Conservation (phyloP, 805 yeast species). For the Metschnikowia borealis region DNA sequence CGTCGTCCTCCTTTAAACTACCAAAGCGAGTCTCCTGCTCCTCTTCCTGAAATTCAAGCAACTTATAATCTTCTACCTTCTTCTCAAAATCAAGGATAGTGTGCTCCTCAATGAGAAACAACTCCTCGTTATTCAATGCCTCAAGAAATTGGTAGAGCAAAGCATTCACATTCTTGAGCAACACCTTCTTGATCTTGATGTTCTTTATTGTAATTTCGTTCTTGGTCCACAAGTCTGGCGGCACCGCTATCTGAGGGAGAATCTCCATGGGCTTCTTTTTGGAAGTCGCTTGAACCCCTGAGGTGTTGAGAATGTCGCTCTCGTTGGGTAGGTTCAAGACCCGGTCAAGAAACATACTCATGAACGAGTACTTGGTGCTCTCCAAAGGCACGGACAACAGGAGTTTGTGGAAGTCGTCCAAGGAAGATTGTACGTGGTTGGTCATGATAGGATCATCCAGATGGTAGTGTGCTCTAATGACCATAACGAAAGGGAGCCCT, state of each 20-base stretch:
- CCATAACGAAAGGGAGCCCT: background rate
- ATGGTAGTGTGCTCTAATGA: background rate
- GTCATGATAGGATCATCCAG: background rate
- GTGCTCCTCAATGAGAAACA: constrained; percentile 23
- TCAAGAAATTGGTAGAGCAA: constrained; percentile 19
- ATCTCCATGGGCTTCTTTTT: constrained; percentile 20
- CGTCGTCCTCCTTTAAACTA: constrained; percentile 11
- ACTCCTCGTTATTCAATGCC: constrained; percentile 15
- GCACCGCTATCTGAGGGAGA: constrained; percentile 31
- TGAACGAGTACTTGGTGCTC: constrained; percentile 24
- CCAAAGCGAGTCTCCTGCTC: constrained; percentile 4
- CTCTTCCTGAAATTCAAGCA: constrained; percentile 15
- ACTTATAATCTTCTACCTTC: constrained; percentile 30
- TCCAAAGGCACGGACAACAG: constrained; percentile 27
- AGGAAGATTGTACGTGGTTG: background rate
- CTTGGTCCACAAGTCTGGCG: constrained; percentile 35
- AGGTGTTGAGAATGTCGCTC: constrained; percentile 11
- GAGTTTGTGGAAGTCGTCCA: constrained; percentile 19
- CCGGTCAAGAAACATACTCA: constrained; percentile 24
- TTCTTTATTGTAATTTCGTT: constrained; percentile 30
- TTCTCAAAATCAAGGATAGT: constrained; percentile 28
- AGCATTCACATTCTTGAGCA: constrained; percentile 31
- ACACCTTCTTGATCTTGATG: constrained; percentile 27
- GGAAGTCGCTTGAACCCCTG: background rate
- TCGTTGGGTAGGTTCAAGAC: constrained; percentile 23